phyloP scores from a whole-genome alignment of 2,329 filamentous ascomycete genomes.

The Botrytis paeoniae region DNA sequence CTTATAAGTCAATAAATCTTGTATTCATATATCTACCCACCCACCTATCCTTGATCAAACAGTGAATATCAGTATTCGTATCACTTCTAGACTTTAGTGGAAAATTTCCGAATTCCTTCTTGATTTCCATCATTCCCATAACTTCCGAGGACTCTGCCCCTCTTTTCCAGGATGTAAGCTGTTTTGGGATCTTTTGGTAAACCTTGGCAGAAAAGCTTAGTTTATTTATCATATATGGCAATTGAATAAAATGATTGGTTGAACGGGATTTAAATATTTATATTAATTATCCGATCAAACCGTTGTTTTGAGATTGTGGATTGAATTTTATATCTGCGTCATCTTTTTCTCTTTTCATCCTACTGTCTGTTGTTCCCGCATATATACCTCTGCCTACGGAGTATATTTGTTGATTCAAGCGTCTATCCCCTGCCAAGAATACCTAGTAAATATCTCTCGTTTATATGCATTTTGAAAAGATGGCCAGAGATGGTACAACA shows the following conservation, averaged over 20 bases:
- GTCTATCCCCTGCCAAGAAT: constrained; percentile 16
- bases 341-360: neutral
- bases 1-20: neutral
- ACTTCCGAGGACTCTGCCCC: neutral
- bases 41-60: neutral
- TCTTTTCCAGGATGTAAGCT: constrained; percentile 3
- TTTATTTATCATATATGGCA: neutral
- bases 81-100: neutral
- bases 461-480: neutral
- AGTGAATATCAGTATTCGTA: neutral
- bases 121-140: neutral
- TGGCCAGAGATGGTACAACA: constrained; percentile 6
- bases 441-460: neutral
- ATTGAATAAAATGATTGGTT: neutral
- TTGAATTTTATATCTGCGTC: neutral
- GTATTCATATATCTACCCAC: neutral
- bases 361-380: neutral
- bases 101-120: neutral
- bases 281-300: neutral
- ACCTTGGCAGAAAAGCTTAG: constrained; percentile 15
- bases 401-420: neutral
- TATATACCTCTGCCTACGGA: too few species aligned
- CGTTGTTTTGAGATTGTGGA: neutral
- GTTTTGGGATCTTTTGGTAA: neutral
- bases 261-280: neutral